These are phyloP conservation scores for Pisolithus tinctorius DNA, from an alignment of 768 basidiomycete species.

Conservation along the genomic window DNA sequence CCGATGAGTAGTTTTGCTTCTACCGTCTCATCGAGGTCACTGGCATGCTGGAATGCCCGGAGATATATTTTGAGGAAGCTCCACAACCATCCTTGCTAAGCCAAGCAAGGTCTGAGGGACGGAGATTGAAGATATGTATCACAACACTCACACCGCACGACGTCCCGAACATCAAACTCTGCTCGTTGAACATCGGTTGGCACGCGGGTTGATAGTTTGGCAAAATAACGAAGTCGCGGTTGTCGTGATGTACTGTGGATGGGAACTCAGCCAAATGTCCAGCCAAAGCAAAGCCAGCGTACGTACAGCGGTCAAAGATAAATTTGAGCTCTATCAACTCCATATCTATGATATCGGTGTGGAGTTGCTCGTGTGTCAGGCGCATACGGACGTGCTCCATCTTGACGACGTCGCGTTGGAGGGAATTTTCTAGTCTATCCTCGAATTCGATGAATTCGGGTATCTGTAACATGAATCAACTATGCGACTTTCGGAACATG, in stretches of 20 bases:
- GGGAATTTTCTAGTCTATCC: slow-evolving; percentile 72
- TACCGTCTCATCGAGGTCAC: slow-evolving; percentile 72
- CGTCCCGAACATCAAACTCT: slow-evolving; percentile 61
- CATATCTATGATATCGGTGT: slow-evolving; percentile 68
- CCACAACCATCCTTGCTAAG: slow-evolving; percentile 64
- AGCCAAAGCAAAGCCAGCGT: slow-evolving; percentile 17
- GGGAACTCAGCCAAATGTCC: slow-evolving; percentile 5
- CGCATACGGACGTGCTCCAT: slow-evolving; percentile 85
- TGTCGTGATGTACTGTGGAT: slow-evolving; percentile 68
- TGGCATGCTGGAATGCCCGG: slow-evolving; percentile 67
- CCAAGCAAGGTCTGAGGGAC: background rate
- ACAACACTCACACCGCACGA: slow-evolving; percentile 50
- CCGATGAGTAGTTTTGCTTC: slow-evolving; percentile 79
- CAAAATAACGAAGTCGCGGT: slow-evolving; percentile 77
- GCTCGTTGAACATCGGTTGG: slow-evolving; percentile 49
- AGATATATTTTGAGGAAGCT: slow-evolving; percentile 74
- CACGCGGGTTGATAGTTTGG: slow-evolving; percentile 68
- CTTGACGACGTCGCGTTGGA: slow-evolving; percentile 77
- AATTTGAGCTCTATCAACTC: slow-evolving; percentile 82
- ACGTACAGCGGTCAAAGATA: slow-evolving; percentile 70
- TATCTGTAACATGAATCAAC: slow-evolving; percentile 40
- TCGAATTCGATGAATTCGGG: slow-evolving; percentile 82
- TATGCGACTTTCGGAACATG: background rate
- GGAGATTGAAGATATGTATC: background rate
- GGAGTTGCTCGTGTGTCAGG: slow-evolving; percentile 64